These are phyloP conservation scores for Cardamine occulta DNA, from an alignment of 345 rosid species.

Conservation along the genomic window DNA sequence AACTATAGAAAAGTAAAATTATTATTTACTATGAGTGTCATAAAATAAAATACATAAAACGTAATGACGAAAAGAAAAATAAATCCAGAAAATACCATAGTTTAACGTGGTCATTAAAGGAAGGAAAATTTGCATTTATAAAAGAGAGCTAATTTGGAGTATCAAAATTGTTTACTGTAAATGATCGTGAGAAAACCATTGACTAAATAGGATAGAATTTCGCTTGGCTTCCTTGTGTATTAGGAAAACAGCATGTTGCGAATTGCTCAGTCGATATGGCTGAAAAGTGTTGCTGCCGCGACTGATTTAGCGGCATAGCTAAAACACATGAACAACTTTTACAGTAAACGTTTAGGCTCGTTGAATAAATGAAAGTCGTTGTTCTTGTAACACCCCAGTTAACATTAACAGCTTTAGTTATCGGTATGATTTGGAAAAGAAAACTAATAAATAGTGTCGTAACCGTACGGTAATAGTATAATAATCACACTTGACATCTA, in stretches of 20 bases:
- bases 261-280: neutral
- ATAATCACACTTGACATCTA: constrained; percentile 33
- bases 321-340: neutral
- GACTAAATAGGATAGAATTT: too few relatives aligned
- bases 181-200: too few relatives aligned
- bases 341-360: neutral
- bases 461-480: constrained; percentile 31
- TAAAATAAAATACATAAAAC: too few relatives aligned
- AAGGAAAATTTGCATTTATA: too few relatives aligned
- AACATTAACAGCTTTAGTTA: neutral
- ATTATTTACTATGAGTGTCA: neutral
- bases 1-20: neutral
- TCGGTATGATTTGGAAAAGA: neutral
- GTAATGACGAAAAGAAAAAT: too few relatives aligned
- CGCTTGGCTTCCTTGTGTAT: neutral
- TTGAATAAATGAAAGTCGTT: neutral
- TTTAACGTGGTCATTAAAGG: too few relatives aligned
- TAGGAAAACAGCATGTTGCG: neutral
- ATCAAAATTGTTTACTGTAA: too few relatives aligned
- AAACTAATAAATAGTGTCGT: neutral
- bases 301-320: neutral
- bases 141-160: too few relatives aligned
- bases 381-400: constrained; percentile 1
- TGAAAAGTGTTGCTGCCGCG: neutral
- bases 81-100: too few relatives aligned